A percentile compares a stretch with the other conserved stretches of the same genome.
Evolutionary conservation across 208 protist species (phyloP).

Genomic region (Porcisia deanei): DNA sequence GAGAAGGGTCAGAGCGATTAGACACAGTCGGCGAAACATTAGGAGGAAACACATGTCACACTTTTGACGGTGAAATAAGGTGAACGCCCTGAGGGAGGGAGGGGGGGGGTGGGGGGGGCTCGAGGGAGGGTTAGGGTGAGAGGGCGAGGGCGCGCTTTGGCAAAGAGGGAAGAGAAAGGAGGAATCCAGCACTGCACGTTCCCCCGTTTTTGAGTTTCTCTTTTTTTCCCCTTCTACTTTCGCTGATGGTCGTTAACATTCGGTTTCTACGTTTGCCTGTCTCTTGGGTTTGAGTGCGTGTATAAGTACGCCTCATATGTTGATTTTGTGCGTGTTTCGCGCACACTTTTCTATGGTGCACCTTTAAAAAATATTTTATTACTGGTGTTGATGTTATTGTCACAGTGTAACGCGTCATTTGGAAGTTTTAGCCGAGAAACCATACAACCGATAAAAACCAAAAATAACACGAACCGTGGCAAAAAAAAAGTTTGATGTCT

Average conservation of each 20-base stretch:
- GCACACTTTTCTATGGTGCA: slow-evolving; percentile 1
- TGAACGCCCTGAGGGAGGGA: neutral
- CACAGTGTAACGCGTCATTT: too few relatives aligned
- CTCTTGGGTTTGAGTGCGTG: neutral
- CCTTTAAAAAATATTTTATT: neutral
- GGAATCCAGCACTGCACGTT: neutral
- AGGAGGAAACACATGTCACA: neutral
- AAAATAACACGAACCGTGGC: too few relatives aligned
- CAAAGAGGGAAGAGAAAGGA: neutral
- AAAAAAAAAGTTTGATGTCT: too few relatives aligned
- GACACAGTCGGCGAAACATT: neutral
- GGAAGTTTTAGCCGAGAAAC: too few relatives aligned
- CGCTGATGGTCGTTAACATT: slow-evolving; percentile 16
- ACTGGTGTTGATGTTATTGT: neutral
- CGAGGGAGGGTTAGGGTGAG: too few relatives aligned
- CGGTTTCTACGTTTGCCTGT: neutral
- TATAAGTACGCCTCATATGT: neutral
- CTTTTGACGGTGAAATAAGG: neutral
- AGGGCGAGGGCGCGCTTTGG: neutral
- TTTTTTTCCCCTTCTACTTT: slow-evolving; percentile 11
- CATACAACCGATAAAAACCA: too few relatives aligned
- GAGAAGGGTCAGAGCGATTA: neutral
- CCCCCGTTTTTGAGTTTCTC: neutral
- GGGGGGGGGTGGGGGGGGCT: neutral
- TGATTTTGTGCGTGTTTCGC: slow-evolving; percentile 3